Percentiles rank a stretch among this genome's conserved stretches.
Evolutionary conservation across 2,329 filamentous ascomycete genomes (phyloP).

Genomic region (Pseudogymnoascus sp.): DNA sequence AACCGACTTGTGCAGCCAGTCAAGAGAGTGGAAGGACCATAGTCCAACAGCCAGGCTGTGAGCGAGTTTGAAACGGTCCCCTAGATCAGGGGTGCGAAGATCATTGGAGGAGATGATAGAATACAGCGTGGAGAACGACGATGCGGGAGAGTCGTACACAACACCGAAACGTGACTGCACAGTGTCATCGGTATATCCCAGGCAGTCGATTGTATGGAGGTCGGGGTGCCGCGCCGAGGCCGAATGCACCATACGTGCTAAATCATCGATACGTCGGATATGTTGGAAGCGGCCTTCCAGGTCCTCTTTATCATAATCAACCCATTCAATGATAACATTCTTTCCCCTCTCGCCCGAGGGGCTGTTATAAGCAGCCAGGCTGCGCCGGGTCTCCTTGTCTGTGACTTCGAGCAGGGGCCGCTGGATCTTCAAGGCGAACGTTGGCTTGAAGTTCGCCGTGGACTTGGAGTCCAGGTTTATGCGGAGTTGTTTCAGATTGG

Average conservation of each 20-base stretch:
- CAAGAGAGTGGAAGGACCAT: slow-evolving; percentile 46
- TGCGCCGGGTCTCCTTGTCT: slow-evolving; percentile 19
- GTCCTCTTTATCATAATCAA: slow-evolving; percentile 35
- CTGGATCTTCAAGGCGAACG: slow-evolving; percentile 36
- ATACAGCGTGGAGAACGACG: slow-evolving; percentile 35
- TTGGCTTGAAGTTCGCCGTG: slow-evolving; percentile 36
- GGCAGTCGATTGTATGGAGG: slow-evolving; percentile 40
- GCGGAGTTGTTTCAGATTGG: slow-evolving; percentile 39
- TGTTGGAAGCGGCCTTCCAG: slow-evolving; percentile 38
- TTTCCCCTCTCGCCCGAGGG: slow-evolving; percentile 21
- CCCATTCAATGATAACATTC: slow-evolving; percentile 39
- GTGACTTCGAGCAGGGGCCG: slow-evolving; percentile 27
- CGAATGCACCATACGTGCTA: slow-evolving; percentile 41
- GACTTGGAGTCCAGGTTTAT: slow-evolving; percentile 40
- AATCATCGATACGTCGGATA: slow-evolving; percentile 39
- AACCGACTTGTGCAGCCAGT: slow-evolving; percentile 44
- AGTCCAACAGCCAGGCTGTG: slow-evolving; percentile 37
- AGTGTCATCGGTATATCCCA: slow-evolving; percentile 40
- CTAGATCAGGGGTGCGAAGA: slow-evolving; percentile 39
- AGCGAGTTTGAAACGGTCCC: slow-evolving; percentile 37
- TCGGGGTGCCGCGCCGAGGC: slow-evolving; percentile 39
- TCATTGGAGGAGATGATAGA: slow-evolving; percentile 34
- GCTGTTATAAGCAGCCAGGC: slow-evolving; percentile 31
- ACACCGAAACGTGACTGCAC: slow-evolving; percentile 36
- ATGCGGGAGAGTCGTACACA: slow-evolving; percentile 34